Base-by-base conservation (phyloP, 306 rosid genomes). In the Pyrus pyrifolia region DNA sequence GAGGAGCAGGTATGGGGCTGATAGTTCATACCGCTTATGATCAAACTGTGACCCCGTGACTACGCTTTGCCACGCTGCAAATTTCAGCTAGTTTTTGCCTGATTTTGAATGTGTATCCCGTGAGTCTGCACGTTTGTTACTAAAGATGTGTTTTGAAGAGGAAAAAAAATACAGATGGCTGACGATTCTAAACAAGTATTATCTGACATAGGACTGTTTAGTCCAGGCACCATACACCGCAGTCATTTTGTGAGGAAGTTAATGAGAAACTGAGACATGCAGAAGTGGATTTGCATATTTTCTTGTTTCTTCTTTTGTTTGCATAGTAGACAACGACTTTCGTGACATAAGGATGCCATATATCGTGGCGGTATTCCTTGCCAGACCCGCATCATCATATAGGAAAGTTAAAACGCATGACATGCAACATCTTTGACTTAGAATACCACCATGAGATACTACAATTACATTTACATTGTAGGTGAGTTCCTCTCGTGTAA, bases 1-100 rank as follows among this genome's bases (percentile, higher is more conserved):
- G 83, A 88, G 97, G 83, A 81, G 89, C 71, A 87, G 84, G 86
- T 90, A 88, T 70, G 86, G 84, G 18, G 65, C 91, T 11, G 87
- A 75, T 67, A 80, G 80, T 70, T 71, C 89, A 49, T 91, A 79
- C 72, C 88, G 89, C 19, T 89, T 86, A 78, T 85, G 80, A 85
- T 19, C 21, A 38, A 69, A 58, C 65, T 33, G 57, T 83, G 73
- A 80, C 76, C 80, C 60, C 63, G 77, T 79, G 46, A 79, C 64
- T 44, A 75, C 81, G 76, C 58, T 74, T 75, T 35, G 19, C 68
- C 25, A 42, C 67, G 71, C 67, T 61, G 59, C 25, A 58, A 74
- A 58, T 30, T 66, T 63, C 64, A 66, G 25, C 73, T 73, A 81
- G 19, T 57, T 77, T 80, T 81, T 63, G 82, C 69, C 78, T 29